phyloP scores from a whole-genome alignment of 176 grass and related monocot species.

The Avena sativa region DNA sequence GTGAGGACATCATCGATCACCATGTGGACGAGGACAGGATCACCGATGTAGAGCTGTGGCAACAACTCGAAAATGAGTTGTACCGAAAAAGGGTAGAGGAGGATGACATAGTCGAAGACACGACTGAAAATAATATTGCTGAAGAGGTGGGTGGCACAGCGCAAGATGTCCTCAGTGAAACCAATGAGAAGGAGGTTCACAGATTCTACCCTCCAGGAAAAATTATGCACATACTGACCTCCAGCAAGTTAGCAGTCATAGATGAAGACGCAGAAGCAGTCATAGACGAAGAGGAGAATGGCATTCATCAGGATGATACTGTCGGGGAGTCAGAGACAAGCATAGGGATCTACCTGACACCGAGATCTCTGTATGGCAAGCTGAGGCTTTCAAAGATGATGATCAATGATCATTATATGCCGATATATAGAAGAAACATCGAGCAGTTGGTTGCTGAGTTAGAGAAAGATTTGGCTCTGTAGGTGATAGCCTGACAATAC shows the following conservation, averaged over 20 bases:
- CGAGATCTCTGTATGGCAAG: constrained; percentile 86
- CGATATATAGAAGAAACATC: constrained; percentile 85
- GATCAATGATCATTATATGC: constrained; percentile 99
- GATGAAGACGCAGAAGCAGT: constrained; percentile 48
- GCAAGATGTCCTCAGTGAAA: constrained; percentile 55
- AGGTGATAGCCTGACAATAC: constrained; percentile 33
- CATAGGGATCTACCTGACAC: constrained; percentile 78
- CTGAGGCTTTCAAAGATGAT: constrained; percentile 88
- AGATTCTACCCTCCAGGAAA: constrained; percentile 96
- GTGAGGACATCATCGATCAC: constrained; percentile 50
- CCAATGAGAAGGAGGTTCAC: constrained; percentile 77
- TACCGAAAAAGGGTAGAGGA: constrained; percentile 63
- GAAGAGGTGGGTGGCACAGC: constrained; percentile 45
- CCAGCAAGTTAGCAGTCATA: constrained; percentile 38
- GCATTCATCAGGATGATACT: neutral
- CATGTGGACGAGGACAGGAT: constrained; percentile 52
- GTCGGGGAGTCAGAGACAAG: constrained; percentile 36
- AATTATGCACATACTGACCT: constrained; percentile 87
- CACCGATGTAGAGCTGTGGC: constrained; percentile 89
- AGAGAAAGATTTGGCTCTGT: constrained; percentile 52
- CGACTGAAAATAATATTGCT: constrained; percentile 59
- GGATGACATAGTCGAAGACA: constrained; percentile 66
- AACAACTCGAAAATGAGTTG: constrained; percentile 89
- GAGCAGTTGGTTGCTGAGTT: constrained; percentile 70
- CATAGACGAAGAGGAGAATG: constrained; percentile 36